A percentile compares a stretch with the other conserved stretches of the same genome.
These are phyloP conservation scores for Calonectria pauciramosa DNA, from an alignment of 2,329 filamentous ascomycete species.

Conservation along the genomic window DNA sequence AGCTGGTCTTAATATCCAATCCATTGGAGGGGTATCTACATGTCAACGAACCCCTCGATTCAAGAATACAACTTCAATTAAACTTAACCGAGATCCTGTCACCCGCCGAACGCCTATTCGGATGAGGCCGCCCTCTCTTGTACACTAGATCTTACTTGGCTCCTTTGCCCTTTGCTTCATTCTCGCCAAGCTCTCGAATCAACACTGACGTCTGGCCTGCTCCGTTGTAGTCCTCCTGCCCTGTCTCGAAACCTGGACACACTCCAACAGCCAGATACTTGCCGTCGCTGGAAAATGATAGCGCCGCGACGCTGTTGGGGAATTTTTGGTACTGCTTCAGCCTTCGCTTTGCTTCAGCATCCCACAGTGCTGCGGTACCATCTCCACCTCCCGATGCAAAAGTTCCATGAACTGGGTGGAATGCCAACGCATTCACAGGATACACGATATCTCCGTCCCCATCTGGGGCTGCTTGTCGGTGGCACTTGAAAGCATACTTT, in stretches of 20 bases:
- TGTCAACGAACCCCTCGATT: slow-evolving; percentile 39
- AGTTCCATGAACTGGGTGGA: slow-evolving; percentile 85
- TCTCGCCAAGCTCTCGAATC: slow-evolving; percentile 86
- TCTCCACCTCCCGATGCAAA: slow-evolving; percentile 94
- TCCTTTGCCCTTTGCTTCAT: slow-evolving; percentile 89
- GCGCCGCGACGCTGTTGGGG: slow-evolving; percentile 80
- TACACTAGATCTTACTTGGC: slow-evolving; percentile 65
- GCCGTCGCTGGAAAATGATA: slow-evolving; percentile 84
- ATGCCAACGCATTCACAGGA: slow-evolving; percentile 90
- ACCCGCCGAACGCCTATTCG: slow-evolving; percentile 49
- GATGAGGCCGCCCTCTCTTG: slow-evolving; percentile 37
- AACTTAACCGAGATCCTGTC: slow-evolving; percentile 42
- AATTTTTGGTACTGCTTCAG: slow-evolving; percentile 92
- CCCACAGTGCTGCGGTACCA: slow-evolving; percentile 93
- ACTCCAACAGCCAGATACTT: slow-evolving; percentile 83
- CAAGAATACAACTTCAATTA: slow-evolving; percentile 39
- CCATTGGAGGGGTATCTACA: slow-evolving; percentile 51
- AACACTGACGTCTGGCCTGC: slow-evolving; percentile 83
- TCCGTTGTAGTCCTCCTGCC: slow-evolving; percentile 81
- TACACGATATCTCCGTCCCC: slow-evolving; percentile 84
- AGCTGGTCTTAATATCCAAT: slow-evolving; percentile 26
- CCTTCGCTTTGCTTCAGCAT: slow-evolving; percentile 89
- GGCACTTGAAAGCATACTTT: slow-evolving; percentile 99
- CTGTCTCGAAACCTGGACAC: slow-evolving; percentile 90
- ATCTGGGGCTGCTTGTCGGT: slow-evolving; percentile 79